Conservation (phyloP, 140 eudicot genomes). For the Erigeron philadelphicus region DNA sequence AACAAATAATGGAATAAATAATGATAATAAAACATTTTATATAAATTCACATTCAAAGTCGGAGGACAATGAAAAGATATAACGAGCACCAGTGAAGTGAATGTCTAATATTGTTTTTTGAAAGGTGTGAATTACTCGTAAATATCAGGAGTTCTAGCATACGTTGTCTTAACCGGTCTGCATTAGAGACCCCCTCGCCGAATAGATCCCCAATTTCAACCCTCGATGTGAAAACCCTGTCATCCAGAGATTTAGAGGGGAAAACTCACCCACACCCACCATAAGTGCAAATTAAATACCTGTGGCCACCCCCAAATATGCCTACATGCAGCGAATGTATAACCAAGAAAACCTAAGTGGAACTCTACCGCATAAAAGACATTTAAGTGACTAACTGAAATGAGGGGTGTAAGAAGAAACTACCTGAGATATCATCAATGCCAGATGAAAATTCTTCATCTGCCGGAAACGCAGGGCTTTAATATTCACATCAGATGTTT, state of each 20-base stretch:
- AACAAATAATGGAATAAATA: background rate
- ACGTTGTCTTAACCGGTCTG: no score
- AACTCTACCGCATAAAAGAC: background rate
- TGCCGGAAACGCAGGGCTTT: constrained; percentile 72
- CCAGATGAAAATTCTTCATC: constrained; percentile 90
- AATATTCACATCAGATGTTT: constrained; percentile 59
- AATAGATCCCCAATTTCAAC: no score
- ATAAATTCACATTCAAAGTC: background rate
- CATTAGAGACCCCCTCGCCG: no score
- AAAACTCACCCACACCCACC: no score
- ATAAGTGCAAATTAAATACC: no score
- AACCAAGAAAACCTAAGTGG: background rate
- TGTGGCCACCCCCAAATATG: no score
- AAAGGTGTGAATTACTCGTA: no score
- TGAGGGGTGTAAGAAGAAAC: constrained; percentile 13
- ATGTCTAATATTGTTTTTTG: no score
- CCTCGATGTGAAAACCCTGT: no score
- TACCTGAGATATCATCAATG: constrained; percentile 93
- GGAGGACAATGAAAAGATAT: background rate
- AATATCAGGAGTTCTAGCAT: no score
- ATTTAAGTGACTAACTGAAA: background rate
- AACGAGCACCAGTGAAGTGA: no score
- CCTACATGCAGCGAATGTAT: background rate
- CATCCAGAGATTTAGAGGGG: no score
- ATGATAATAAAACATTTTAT: background rate